phyloP scores from a whole-genome alignment of 2,329 filamentous ascomycete genomes.

The Pseudocercospora cruenta region DNA sequence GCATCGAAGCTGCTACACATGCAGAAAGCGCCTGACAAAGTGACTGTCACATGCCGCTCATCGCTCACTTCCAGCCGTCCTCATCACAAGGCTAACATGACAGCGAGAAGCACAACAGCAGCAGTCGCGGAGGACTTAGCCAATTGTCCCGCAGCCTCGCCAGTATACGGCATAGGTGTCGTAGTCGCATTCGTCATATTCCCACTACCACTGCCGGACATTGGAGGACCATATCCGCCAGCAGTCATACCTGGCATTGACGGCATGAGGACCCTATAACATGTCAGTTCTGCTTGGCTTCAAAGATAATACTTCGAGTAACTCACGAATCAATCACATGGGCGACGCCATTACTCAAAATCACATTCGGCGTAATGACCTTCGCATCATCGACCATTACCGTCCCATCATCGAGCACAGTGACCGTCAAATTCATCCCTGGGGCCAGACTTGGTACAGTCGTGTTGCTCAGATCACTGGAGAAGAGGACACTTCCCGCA shows the following conservation, averaged over 20 bases:
- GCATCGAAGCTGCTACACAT: not conserved
- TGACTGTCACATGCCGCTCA: not conserved
- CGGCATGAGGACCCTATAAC: conserved; percentile 4
- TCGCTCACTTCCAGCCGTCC: not conserved
- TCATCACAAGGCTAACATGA: not conserved
- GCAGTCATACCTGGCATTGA: not conserved
- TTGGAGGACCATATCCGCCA: not conserved
- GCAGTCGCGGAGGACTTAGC: not conserved
- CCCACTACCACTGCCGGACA: not conserved
- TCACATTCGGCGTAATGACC: conserved; percentile 13
- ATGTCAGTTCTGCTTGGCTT: not conserved
- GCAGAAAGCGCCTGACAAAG: not conserved
- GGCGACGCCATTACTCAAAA: conserved; percentile 18
- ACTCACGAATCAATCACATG: conserved; percentile 21
- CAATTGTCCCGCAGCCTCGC: conserved; percentile 1
- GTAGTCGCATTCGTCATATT: not conserved
- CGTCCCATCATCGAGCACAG: conserved; percentile 4
- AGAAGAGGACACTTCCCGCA: conserved; percentile 13
- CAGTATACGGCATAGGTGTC: not conserved
- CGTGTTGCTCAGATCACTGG: conserved; percentile 1
- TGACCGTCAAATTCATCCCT: conserved; percentile 4
- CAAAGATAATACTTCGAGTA: not conserved
- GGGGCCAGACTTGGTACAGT: conserved; percentile 3
- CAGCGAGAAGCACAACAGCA: not conserved
- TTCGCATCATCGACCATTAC: conserved; percentile 15